Evolutionary conservation across 1,284 basidiomycete species (phyloP).

Genomic region (Megacollybia platyphylla): DNA sequence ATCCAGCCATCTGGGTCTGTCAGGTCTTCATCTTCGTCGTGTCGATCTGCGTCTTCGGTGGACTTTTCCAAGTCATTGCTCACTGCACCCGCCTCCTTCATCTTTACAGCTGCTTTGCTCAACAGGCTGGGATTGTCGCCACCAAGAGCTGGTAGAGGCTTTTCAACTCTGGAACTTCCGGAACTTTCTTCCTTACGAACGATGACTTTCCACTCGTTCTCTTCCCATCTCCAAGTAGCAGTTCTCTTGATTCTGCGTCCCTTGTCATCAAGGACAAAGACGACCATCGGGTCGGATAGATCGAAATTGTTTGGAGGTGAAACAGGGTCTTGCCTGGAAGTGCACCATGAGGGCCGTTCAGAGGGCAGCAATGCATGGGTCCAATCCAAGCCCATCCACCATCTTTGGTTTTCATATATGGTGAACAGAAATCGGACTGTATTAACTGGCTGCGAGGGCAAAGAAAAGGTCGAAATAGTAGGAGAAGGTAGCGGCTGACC

Average conservation of each 20-base stretch:
- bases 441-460: slow-evolving; percentile 21
- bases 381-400: slow-evolving; percentile 90
- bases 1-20: slow-evolving; percentile 91
- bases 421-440: slow-evolving; percentile 74
- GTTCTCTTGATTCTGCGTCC: slow-evolving; percentile 49
- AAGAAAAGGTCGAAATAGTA: slow-evolving; percentile 21
- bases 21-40: slow-evolving; percentile 21
- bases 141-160: slow-evolving; percentile 35
- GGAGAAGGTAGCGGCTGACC: slow-evolving; percentile 36
- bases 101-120: slow-evolving; percentile 34
- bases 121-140: slow-evolving; percentile 35
- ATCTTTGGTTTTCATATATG: slow-evolving; percentile 89
- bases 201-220: slow-evolving; percentile 76
- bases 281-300: slow-evolving; percentile 39
- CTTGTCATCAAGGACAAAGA: slow-evolving; percentile 36
- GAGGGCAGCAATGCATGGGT: slow-evolving; percentile 84
- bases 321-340: slow-evolving; percentile 40
- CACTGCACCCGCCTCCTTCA: slow-evolving; percentile 19
- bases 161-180: slow-evolving; percentile 37
- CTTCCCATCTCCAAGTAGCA: slow-evolving; percentile 79
- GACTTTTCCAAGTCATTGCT: slow-evolving; percentile 12
- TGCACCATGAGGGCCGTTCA: slow-evolving; percentile 86
- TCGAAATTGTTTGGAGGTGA: slow-evolving; percentile 55
- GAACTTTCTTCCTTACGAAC: slow-evolving; percentile 41
- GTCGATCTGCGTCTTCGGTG: slow-evolving; percentile 12